A percentile compares a stretch with the other conserved stretches of the same genome.
Conservation (phyloP, 306 rosid species). For the Gleditsia sinensis region DNA sequence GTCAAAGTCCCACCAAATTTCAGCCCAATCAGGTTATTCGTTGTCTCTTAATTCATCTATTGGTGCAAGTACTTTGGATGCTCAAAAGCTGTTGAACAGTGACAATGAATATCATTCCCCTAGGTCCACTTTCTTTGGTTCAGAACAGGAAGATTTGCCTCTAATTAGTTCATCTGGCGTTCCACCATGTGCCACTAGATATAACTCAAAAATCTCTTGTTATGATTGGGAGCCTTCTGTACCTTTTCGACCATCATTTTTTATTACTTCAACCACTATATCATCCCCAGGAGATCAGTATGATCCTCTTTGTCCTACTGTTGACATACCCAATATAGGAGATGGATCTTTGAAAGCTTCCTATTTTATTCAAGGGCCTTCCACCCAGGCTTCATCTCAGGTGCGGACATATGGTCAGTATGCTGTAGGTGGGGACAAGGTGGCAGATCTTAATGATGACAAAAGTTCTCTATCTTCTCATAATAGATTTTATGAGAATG, state of each 20-base stretch:
- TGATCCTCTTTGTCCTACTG: slow-evolving; percentile 71
- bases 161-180: slow-evolving; percentile 38
- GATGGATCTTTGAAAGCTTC: slow-evolving; percentile 63
- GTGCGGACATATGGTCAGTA: slow-evolving; percentile 44
- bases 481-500: slow-evolving; percentile 53
- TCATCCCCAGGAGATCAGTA: slow-evolving; percentile 62
- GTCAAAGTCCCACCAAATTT: slow-evolving; percentile 40
- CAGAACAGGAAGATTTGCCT: slow-evolving; percentile 47
- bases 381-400: slow-evolving; percentile 43
- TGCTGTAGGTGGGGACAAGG: slow-evolving; percentile 51
- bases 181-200: slow-evolving; percentile 40
- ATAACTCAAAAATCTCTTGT: slow-evolving; percentile 48
- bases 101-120: slow-evolving; percentile 44
- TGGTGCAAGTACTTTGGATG: slow-evolving; percentile 32
- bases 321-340: slow-evolving; percentile 74
- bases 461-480: slow-evolving; percentile 84
- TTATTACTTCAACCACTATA: slow-evolving; percentile 56
- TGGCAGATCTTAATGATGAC: slow-evolving; percentile 57
- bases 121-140: slow-evolving; percentile 49
- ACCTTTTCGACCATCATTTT: slow-evolving; percentile 86
- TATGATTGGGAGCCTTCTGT: slow-evolving; percentile 91
- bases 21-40: slow-evolving; percentile 45
- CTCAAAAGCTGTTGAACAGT: slow-evolving; percentile 44
- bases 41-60: slow-evolving; percentile 49
- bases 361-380: slow-evolving; percentile 51